Base-by-base conservation (phyloP, 108 stramenopile genomes). In the Skeletonema marinoi region DNA sequence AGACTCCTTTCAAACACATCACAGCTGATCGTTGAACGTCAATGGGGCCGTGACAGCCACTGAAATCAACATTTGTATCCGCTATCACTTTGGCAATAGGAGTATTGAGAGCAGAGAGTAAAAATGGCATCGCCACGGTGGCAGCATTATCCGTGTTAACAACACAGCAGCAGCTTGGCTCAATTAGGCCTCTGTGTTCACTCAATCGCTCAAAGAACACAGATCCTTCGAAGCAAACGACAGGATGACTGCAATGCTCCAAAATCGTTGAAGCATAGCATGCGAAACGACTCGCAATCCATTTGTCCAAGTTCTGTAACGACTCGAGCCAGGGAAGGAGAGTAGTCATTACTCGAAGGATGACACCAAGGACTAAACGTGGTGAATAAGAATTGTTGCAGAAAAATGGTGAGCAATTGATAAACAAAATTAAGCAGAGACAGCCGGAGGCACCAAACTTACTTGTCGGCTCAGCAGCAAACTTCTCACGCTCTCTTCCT, bases 281-380 rank as follows among this genome's bases (percentile, higher is more conserved):
- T 38, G 84, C 87, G 75, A 93, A 96, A 30, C 92, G 80, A 73
- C 66, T 76, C 4, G 85, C 83, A 32, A 91, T 77, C 50, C 78
- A 76, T 13, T 70, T 46, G 68, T 95, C 90, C 6, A 75, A 50
- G n/a, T 25, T 31, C 51, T 78, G 63, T 3, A 93, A 59, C 25
- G 76, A 71, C 19, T 74, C 8, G 3, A 96, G 72, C 61, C 75
- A 85, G 0, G 92, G 92, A 17, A 88, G 38, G 33, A 93, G 65
- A 48, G 81, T 88, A 32, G 92, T 92, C 95, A 96, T 96, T 68
- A 96, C 66, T 33, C 95, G 76, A 11, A 93, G 50, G 7, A 95
- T 32, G 14, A 90, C 89, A 12, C 90, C 81, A 44, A 91, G 48
- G 60, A 95, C 88, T 16, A 46, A n/a, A 16, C 44, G 44, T 16